A percentile compares a stretch with the other conserved stretches of the same genome.
These are phyloP conservation scores for Candida pseudoviswanathii DNA, from an alignment of 1,139 yeast species.

Conservation along the genomic window DNA sequence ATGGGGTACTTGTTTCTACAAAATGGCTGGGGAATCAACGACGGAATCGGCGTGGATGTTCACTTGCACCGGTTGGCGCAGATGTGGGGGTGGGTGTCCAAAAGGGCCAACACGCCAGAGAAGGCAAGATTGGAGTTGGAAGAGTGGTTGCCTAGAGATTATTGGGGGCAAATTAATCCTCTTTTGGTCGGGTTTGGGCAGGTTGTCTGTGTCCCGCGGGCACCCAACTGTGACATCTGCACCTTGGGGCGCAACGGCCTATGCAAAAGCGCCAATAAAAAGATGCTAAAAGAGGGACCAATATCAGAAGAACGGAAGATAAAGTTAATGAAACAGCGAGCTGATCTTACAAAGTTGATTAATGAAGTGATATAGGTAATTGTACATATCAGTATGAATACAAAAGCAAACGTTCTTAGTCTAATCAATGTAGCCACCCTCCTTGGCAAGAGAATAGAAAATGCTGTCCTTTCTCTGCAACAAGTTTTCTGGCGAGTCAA, in stretches of 20 bases:
- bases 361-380: slow-evolving; percentile 1
- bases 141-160: slow-evolving; percentile 68
- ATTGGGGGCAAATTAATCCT: slow-evolving; percentile 88
- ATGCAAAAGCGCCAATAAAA: slow-evolving; percentile 55
- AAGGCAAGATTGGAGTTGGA: slow-evolving; percentile 69
- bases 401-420: too few species aligned
- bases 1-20: slow-evolving; percentile 87
- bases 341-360: slow-evolving; percentile 18
- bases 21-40: slow-evolving; percentile 73
- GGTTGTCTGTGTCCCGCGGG: slow-evolving; percentile 75
- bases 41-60: slow-evolving; percentile 93
- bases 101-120: slow-evolving; percentile 65
- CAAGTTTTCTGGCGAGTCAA: slow-evolving; percentile 49
- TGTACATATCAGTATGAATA: not conserved
- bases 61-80: slow-evolving; percentile 83
- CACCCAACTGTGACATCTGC: slow-evolving; percentile 76
- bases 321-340: slow-evolving; percentile 40
- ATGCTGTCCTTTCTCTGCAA: slow-evolving; percentile 25
- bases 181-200: slow-evolving; percentile 93
- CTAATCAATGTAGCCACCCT: slow-evolving; percentile 25
- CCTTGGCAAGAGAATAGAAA: slow-evolving; percentile 35
- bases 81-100: slow-evolving; percentile 79
- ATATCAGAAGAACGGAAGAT: slow-evolving; percentile 30
- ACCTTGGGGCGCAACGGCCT: slow-evolving; percentile 50
- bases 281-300: slow-evolving; percentile 34